These are phyloP conservation scores for Alopecurus myosuroides DNA, from an alignment of 176 grass and related monocot species.

Conservation along the genomic window DNA sequence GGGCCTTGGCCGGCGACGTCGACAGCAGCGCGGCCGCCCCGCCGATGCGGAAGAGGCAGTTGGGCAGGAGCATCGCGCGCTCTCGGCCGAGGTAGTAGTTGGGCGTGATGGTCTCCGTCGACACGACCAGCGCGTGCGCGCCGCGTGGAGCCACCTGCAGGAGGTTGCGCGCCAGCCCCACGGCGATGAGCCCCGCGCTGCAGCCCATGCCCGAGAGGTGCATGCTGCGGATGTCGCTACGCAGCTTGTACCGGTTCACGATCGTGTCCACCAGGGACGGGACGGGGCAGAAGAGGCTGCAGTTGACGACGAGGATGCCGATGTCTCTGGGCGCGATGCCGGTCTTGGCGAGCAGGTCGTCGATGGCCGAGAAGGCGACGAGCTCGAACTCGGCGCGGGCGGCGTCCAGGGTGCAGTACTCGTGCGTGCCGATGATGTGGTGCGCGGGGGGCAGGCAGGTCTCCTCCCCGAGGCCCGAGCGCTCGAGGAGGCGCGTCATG, in stretches of 20 bases:
- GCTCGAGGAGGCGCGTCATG: constrained; percentile 43
- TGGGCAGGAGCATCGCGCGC: constrained; percentile 44
- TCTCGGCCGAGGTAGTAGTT: constrained; percentile 42
- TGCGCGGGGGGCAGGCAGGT: constrained; percentile 38
- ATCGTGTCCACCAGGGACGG: constrained; percentile 54
- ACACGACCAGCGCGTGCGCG: constrained; percentile 38
- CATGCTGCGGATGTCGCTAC: constrained; percentile 30
- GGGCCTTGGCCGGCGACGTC: neutral
- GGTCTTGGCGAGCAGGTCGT: constrained; percentile 53
- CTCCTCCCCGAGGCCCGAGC: constrained; percentile 51
- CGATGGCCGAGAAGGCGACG: constrained; percentile 46
- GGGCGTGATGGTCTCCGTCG: constrained; percentile 53
- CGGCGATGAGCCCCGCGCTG: constrained; percentile 53
- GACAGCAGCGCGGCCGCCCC: constrained; percentile 33
- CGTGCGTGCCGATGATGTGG: constrained; percentile 41
- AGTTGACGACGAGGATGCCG: constrained; percentile 57
- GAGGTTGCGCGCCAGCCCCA: constrained; percentile 46
- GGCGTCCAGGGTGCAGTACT: constrained; percentile 32
- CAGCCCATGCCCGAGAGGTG: constrained; percentile 65
- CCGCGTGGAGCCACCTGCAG: constrained; percentile 16
- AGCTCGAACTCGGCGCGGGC: constrained; percentile 36
- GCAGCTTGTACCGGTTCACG: constrained; percentile 44
- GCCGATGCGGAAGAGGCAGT: constrained; percentile 52
- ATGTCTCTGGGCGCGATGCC: constrained; percentile 12
- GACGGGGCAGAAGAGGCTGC: constrained; percentile 57